Conservation (phyloP, 495 filamentous ascomycete genomes). For the Xylaria venustula region DNA sequence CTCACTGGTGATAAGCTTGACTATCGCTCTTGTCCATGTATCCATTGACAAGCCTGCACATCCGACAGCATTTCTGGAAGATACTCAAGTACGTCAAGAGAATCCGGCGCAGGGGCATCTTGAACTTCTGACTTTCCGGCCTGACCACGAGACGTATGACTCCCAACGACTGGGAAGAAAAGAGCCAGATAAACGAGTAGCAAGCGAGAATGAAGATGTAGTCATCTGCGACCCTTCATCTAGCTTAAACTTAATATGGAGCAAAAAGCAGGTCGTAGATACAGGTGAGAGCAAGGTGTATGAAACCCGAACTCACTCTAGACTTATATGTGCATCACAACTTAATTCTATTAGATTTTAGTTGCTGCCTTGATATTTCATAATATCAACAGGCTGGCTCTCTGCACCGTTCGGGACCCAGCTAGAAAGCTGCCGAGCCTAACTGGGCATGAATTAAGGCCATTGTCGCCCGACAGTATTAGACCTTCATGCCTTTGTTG, state of each 20-base stretch:
- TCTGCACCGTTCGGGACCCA: neutral
- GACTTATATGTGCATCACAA: too few species aligned
- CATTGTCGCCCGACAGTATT: conserved; percentile 2
- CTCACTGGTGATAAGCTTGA: neutral
- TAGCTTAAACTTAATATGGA: too few species aligned
- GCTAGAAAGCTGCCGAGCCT: neutral
- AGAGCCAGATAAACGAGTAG: too few species aligned
- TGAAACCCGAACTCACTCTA: too few species aligned
- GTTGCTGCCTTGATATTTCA: neutral
- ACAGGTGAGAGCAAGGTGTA: too few species aligned
- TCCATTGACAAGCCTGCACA: conserved; percentile 1
- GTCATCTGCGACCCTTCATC: too few species aligned
- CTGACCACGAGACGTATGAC: too few species aligned
- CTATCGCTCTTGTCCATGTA: neutral
- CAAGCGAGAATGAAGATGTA: too few species aligned
- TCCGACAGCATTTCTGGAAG: conserved; percentile 3
- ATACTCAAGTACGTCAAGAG: conserved; percentile 4
- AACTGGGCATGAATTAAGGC: neutral
- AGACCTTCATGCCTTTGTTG: neutral
- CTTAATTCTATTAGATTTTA: neutral
- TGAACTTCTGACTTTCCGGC: neutral
- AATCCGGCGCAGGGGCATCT: conserved; percentile 1
- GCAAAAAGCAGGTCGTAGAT: too few species aligned
- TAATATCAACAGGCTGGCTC: too few species aligned
- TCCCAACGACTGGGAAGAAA: too few species aligned